Base-by-base conservation (phyloP, 2,329 filamentous ascomycete species). In the Colletotrichum caudatum region DNA sequence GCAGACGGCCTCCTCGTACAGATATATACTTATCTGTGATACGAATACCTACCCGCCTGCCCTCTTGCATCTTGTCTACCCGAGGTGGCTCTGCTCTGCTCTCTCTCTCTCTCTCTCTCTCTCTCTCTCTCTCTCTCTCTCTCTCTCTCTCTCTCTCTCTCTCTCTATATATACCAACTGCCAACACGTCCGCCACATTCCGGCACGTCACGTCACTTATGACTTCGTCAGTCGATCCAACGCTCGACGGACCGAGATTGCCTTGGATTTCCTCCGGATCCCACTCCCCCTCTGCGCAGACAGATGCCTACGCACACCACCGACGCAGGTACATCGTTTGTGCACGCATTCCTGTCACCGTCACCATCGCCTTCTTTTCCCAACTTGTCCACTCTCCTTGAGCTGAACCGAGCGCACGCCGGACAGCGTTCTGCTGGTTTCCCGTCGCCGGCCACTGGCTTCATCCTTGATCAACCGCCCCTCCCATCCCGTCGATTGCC, bases 401-500 rank as follows among this genome's bases (percentile, higher is more conserved):
- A 54, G 69, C 65, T 69, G 69, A 64, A 68, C 69, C 69, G 69
- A 71, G 69, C 69, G 58, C 51, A 44, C 37, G 37, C 58, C 35
- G 53, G n/a, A 58, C 69, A 64, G 53, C 64, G 69, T 59, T 53
- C 53, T 68, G 69, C 64, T 68, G 64, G 69, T 39, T 51, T 68
- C 35, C 48, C 57, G n/a, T n/a, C 50, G 33, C 26, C 33, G 39
- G 39, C 54, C 63, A 29, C 68, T 12, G 59, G 59, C 69, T 68
- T 69, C 66, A 71, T 71, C 69, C 69, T 64, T 68, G 69, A 56
- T 59, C 46, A 29, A 37, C 3, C 53, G 54, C 65, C 69, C 69
- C 64, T 64, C 69, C 50, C 69, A 56, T 54, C 65, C 69, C 54
- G 44, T 69, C 64, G 65, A 69, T 60, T 69, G 69, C 65, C 65